phyloP scores from a whole-genome alignment of 163 green algal genomes.

The Trebouxia gelatinosa region DNA sequence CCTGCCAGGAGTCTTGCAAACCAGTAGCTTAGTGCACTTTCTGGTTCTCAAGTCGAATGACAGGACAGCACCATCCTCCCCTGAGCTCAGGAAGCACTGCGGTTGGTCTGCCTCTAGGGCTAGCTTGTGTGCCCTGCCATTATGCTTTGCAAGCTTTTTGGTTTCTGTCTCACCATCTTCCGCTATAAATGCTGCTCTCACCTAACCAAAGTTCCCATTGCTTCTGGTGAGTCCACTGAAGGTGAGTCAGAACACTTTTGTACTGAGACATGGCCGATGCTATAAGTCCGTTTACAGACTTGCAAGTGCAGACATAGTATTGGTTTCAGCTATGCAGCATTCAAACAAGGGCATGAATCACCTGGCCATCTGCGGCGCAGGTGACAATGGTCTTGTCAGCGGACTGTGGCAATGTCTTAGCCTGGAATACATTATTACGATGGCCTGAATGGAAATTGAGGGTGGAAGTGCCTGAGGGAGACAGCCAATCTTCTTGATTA shows the following conservation, averaged over 20 bases:
- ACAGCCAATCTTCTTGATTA: not conserved
- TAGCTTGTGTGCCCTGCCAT: slow-evolving; percentile 74
- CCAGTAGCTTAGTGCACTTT: slow-evolving; percentile 31
- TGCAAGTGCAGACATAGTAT: not conserved
- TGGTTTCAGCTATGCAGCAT: not conserved
- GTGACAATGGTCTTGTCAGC: slow-evolving; percentile 61
- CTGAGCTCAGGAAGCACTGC: slow-evolving; percentile 57
- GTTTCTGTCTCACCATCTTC: slow-evolving; percentile 33
- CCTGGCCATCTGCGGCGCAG: slow-evolving; percentile 79
- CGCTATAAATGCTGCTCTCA: slow-evolving; percentile 44
- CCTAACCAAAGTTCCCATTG: slow-evolving; percentile 51
- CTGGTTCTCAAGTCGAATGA: slow-evolving; percentile 46
- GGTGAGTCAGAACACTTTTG: not conserved
- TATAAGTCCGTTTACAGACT: not conserved
- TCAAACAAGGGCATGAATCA: slow-evolving; percentile 4
- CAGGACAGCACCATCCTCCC: slow-evolving; percentile 38
- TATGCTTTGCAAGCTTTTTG: slow-evolving; percentile 47
- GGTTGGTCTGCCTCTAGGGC: slow-evolving; percentile 56
- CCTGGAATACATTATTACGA: slow-evolving; percentile 76
- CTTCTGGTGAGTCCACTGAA: not conserved
- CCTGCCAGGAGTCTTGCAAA: slow-evolving; percentile 14
- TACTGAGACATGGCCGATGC: not conserved
- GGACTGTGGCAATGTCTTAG: slow-evolving; percentile 60
- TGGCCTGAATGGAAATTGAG: slow-evolving; percentile 63
- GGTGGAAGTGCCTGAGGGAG: slow-evolving; percentile 34